A percentile compares a stretch with the other conserved stretches of the same genome.
phyloP scores from a whole-genome alignment of 108 stramenopile species.

The Asterionellopsis glacialis region DNA sequence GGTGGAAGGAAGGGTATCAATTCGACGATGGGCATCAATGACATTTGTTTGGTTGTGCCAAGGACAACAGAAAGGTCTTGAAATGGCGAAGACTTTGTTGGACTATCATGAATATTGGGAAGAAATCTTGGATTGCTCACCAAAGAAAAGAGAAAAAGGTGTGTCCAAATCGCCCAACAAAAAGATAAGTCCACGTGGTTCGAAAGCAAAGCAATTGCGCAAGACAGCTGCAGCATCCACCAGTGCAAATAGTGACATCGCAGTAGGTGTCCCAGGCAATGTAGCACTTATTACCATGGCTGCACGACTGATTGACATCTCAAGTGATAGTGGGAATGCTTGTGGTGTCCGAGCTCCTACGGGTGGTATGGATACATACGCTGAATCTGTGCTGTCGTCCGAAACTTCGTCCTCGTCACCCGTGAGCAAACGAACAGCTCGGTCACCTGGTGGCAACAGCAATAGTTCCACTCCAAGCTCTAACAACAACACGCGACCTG shows the following conservation, averaged over 20 bases:
- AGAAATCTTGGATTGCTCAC: not conserved
- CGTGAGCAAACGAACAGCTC: not conserved
- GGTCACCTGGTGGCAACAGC: too few species aligned
- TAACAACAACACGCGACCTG: slow-evolving; percentile 5
- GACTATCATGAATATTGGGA: not conserved
- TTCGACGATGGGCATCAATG: slow-evolving; percentile 31
- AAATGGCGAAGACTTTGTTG: not conserved
- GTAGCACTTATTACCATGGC: slow-evolving; percentile 15
- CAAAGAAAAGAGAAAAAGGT: not conserved
- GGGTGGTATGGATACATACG: slow-evolving; percentile 25
- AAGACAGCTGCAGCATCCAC: not conserved
- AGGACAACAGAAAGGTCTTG: slow-evolving; percentile 14
- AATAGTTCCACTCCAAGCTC: too few species aligned
- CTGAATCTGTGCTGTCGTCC: slow-evolving; percentile 2
- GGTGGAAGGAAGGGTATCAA: slow-evolving; percentile 31
- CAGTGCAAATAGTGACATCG: not conserved
- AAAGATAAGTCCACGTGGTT: not conserved
- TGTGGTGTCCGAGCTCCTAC: slow-evolving; percentile 30
- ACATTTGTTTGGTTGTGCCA: slow-evolving; percentile 30
- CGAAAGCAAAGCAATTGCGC: not conserved
- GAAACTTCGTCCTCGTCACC: not conserved
- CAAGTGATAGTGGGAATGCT: slow-evolving; percentile 9
- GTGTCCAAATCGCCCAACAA: not conserved
- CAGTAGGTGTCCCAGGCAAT: slow-evolving; percentile 1
- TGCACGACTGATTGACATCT: slow-evolving; percentile 13